Conservation (phyloP, 805 yeast species). For the Wickerhamiella shivajii region DNA sequence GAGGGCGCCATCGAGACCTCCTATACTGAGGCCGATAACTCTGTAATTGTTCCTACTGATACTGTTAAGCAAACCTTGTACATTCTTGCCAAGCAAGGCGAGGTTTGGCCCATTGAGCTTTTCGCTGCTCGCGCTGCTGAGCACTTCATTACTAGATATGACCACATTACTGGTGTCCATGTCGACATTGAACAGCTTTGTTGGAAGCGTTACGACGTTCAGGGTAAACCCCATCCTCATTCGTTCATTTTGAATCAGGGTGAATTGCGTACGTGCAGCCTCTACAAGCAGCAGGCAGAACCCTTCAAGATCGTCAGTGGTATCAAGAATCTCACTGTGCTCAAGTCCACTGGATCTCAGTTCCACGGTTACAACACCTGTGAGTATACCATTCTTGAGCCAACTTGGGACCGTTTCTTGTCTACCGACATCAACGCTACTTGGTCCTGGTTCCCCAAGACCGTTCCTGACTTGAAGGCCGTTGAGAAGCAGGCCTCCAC, state of each 20-base stretch:
- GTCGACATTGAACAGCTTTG: slow-evolving; percentile 53
- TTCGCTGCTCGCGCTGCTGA: slow-evolving; percentile 74
- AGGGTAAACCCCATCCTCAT: slow-evolving; percentile 68
- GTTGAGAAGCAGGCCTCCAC: slow-evolving; percentile 19
- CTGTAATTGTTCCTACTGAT: slow-evolving; percentile 82
- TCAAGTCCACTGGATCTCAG: slow-evolving; percentile 86
- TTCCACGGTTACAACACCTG: slow-evolving; percentile 76
- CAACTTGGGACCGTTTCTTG: slow-evolving; percentile 71
- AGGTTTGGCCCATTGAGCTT: slow-evolving; percentile 82
- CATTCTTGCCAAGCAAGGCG: slow-evolving; percentile 65
- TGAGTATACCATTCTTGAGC: slow-evolving; percentile 77
- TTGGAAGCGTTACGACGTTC: slow-evolving; percentile 65
- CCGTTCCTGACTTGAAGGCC: slow-evolving; percentile 20
- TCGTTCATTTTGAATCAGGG: slow-evolving; percentile 77
- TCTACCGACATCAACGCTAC: slow-evolving; percentile 71
- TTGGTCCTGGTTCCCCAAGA: slow-evolving; percentile 48
- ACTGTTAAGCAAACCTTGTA: slow-evolving; percentile 81
- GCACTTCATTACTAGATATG: slow-evolving; percentile 66
- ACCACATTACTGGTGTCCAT: slow-evolving; percentile 60
- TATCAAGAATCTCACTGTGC: slow-evolving; percentile 64
- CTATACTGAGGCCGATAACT: slow-evolving; percentile 78
- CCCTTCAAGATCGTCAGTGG: slow-evolving; percentile 48
- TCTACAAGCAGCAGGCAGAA: slow-evolving; percentile 22
- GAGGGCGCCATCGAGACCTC: slow-evolving; percentile 68
- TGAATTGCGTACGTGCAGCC: slow-evolving; percentile 47